These are phyloP conservation scores for Zymoseptoria pseudotritici DNA, from an alignment of 2,329 filamentous ascomycete genomes.

Conservation along the genomic window DNA sequence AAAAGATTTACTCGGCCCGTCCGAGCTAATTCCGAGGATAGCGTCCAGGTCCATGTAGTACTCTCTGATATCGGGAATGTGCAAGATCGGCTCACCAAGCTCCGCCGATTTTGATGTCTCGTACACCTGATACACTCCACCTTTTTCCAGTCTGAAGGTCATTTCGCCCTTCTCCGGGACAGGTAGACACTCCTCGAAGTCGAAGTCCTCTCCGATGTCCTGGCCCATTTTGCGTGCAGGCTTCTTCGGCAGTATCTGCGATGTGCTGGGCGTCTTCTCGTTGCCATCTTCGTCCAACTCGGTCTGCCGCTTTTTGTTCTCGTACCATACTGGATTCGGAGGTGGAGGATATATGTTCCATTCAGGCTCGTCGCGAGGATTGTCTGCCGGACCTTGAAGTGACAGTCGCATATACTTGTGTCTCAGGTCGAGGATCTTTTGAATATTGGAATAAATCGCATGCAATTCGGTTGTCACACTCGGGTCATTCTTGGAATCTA, in stretches of 20 bases:
- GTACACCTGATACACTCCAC: conserved; percentile 88
- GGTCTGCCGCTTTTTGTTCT: conserved; percentile 24
- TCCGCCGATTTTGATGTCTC: conserved; percentile 58
- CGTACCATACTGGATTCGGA: conserved; percentile 81
- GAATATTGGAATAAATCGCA: conserved; percentile 82
- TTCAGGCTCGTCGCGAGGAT: conserved; percentile 73
- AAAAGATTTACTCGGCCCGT: conserved; percentile 94
- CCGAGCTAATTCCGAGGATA: conserved; percentile 81
- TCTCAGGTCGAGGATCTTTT: conserved; percentile 78
- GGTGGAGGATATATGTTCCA: conserved; percentile 91
- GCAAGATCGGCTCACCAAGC: conserved; percentile 61
- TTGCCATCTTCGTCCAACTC: conserved; percentile 11
- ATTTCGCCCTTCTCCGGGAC: conserved; percentile 64
- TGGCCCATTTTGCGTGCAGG: conserved; percentile 73
- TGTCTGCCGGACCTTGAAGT: conserved; percentile 71
- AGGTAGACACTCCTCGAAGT: conserved; percentile 68
- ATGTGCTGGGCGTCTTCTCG: conserved; percentile 7
- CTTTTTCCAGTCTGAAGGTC: conserved; percentile 71
- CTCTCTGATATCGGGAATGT: conserved; percentile 86
- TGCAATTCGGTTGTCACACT: conserved; percentile 77
- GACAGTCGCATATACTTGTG: conserved; percentile 85
- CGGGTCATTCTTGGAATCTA: conserved; percentile 65
- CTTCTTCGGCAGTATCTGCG: conserved; percentile 27
- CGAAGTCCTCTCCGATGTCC: conserved; percentile 87
- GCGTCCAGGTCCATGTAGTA: conserved; percentile 93